These are phyloP conservation scores for Didymella keratinophila DNA, from an alignment of 2,329 filamentous ascomycete genomes.

Conservation along the genomic window DNA sequence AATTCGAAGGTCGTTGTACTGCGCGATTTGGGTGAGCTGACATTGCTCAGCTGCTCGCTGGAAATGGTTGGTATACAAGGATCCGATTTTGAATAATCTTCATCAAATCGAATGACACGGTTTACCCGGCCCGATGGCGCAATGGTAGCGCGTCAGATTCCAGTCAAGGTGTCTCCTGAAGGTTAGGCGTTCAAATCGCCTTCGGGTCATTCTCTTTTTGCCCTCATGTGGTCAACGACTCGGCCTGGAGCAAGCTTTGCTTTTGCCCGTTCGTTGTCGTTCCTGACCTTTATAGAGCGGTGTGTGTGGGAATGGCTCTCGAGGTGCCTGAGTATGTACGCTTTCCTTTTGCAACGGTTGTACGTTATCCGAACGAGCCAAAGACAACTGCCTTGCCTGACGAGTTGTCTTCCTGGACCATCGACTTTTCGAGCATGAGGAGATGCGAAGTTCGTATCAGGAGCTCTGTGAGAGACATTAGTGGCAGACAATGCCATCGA, in stretches of 20 bases:
- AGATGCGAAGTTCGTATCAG: conserved; percentile 45
- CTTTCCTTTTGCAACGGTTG: conserved; percentile 7
- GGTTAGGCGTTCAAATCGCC: conserved; percentile 41
- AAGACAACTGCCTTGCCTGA: conserved; percentile 74
- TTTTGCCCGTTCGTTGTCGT: conserved; percentile 3
- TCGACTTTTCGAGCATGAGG: conserved; percentile 68
- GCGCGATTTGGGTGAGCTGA: neutral
- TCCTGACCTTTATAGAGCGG: neutral
- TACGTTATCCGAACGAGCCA: conserved; percentile 55
- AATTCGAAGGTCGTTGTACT: neutral
- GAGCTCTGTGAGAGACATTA: conserved; percentile 31
- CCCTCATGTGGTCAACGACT: conserved; percentile 9
- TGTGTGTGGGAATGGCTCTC: neutral
- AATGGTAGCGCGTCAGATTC: conserved; percentile 46
- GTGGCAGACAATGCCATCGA: neutral
- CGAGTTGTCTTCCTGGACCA: conserved; percentile 65
- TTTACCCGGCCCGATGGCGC: conserved; percentile 35
- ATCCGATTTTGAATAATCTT: neutral
- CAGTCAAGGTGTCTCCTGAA: conserved; percentile 39
- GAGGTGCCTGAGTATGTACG: too few relatives aligned
- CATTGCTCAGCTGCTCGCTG: neutral
- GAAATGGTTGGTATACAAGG: neutral
- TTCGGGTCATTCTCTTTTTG: conserved; percentile 35
- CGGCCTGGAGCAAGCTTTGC: neutral
- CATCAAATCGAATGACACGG: conserved; percentile 27